Evolutionary conservation across 1,284 basidiomycete genomes (phyloP).

Genomic region (Schizopora paradoxa): DNA sequence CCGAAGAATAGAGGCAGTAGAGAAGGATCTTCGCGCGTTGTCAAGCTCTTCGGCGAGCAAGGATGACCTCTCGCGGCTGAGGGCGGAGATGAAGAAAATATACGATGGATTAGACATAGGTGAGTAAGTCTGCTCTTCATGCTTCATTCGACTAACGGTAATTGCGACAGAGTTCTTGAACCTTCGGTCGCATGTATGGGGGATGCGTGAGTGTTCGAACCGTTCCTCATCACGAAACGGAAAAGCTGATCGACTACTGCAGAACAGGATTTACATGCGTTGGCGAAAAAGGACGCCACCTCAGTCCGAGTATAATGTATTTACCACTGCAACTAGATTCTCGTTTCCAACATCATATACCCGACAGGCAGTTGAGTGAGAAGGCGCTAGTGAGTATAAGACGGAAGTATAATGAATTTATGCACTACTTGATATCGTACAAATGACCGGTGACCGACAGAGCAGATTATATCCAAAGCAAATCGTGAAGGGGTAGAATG

Average conservation of each 20-base stretch:
- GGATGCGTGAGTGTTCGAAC: slow-evolving; percentile 59
- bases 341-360: too few species aligned
- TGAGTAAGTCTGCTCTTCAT: slow-evolving; percentile 29
- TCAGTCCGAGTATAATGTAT: slow-evolving; percentile 49
- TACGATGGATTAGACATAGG: slow-evolving; percentile 77
- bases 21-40: slow-evolving; percentile 80
- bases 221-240: background rate
- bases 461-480: too few species aligned
- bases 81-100: slow-evolving; percentile 81
- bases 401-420: too few species aligned
- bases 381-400: too few species aligned
- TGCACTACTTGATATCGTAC: too few species aligned
- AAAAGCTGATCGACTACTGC: slow-evolving; percentile 18
- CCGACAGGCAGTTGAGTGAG: too few species aligned
- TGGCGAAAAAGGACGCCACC: slow-evolving; percentile 62
- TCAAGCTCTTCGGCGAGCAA: slow-evolving; percentile 63
- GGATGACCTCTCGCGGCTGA: slow-evolving; percentile 70
- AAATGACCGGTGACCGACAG: too few species aligned
- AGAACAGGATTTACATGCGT: slow-evolving; percentile 78
- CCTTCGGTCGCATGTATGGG: slow-evolving; percentile 73
- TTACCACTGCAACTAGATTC: too few species aligned
- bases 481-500: too few species aligned
- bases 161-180: slow-evolving; percentile 62
- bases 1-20: slow-evolving; percentile 78
- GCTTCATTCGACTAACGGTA: slow-evolving; percentile 1